These are phyloP conservation scores for Alternaria metachromatica DNA, from an alignment of 2,329 filamentous ascomycete species.

Conservation along the genomic window DNA sequence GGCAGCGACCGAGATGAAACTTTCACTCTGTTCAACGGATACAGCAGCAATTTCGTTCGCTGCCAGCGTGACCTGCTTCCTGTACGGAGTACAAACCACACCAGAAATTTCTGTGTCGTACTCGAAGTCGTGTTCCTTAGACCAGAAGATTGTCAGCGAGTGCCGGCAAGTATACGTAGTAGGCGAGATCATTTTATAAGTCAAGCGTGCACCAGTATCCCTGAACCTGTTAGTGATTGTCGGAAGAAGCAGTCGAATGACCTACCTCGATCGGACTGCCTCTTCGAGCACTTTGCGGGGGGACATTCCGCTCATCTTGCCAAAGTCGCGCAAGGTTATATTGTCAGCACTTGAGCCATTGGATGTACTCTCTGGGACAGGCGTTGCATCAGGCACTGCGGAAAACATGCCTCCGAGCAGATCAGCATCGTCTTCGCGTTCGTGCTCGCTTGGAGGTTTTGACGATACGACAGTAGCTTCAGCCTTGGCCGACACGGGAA, in stretches of 20 bases:
- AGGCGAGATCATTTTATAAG: conserved; percentile 73
- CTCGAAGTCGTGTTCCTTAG: conserved; percentile 69
- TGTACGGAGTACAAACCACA: conserved; percentile 54
- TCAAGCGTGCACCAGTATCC: conserved; percentile 72
- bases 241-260: background rate
- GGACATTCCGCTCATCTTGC: conserved; percentile 77
- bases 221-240: conserved; percentile 50
- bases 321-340: conserved; percentile 79
- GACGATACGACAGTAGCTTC: background rate
- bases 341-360: conserved; percentile 53
- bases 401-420: conserved; percentile 66
- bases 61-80: conserved; percentile 65
- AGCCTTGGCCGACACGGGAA: background rate
- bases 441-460: conserved; percentile 2
- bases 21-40: conserved; percentile 81
- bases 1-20: conserved; percentile 80
- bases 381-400: conserved; percentile 48
- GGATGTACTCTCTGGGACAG: conserved; percentile 46
- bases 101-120: conserved; percentile 52
- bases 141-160: conserved; percentile 77
- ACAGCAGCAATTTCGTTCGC: conserved; percentile 79
- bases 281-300: conserved; percentile 83
- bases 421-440: conserved; percentile 62
- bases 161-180: conserved; percentile 79
- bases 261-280: conserved; percentile 78